Evolutionary conservation across 2,329 filamentous ascomycete genomes (phyloP).

Genomic region (Trichoderma lentiforme): DNA sequence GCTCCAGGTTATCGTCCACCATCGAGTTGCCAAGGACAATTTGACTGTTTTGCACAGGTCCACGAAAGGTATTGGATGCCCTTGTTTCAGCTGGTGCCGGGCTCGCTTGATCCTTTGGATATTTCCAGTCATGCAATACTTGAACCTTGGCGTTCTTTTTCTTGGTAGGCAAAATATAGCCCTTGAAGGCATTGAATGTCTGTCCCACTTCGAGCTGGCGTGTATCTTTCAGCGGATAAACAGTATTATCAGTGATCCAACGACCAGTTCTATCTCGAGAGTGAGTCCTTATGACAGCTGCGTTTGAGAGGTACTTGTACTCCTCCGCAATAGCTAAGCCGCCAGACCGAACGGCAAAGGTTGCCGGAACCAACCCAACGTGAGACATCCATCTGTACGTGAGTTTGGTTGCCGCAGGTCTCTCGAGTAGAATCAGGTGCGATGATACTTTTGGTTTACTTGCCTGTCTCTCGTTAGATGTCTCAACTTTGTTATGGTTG

Average conservation of each 20-base stretch:
- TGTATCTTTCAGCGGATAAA: slow-evolving; percentile 21
- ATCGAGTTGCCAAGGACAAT: too few species aligned
- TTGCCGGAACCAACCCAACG: slow-evolving; percentile 26
- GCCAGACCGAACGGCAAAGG: slow-evolving; percentile 27
- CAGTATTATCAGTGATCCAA: slow-evolving; percentile 14
- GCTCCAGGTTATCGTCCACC: neutral
- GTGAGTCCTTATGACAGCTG: slow-evolving; percentile 25
- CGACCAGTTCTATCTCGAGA: slow-evolving; percentile 3
- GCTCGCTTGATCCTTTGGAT: neutral
- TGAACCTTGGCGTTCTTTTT: neutral
- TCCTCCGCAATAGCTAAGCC: slow-evolving; percentile 14
- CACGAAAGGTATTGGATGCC: neutral
- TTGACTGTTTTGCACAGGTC: neutral
- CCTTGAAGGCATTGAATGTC: neutral
- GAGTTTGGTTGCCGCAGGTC: slow-evolving; percentile 10
- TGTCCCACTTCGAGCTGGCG: neutral
- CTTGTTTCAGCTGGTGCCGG: neutral
- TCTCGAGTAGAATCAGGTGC: slow-evolving; percentile 27
- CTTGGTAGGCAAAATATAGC: neutral
- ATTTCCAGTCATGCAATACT: neutral
- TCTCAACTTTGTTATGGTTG: neutral
- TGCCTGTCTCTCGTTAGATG: slow-evolving; percentile 19
- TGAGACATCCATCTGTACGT: slow-evolving; percentile 29
- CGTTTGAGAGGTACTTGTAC: slow-evolving; percentile 21
- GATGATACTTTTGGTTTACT: slow-evolving; percentile 5